Percentiles rank a stretch among this genome's conserved stretches.
These are phyloP conservation scores for Talaromyces funiculosus DNA, from an alignment of 2,329 filamentous ascomycete species.

Conservation along the genomic window DNA sequence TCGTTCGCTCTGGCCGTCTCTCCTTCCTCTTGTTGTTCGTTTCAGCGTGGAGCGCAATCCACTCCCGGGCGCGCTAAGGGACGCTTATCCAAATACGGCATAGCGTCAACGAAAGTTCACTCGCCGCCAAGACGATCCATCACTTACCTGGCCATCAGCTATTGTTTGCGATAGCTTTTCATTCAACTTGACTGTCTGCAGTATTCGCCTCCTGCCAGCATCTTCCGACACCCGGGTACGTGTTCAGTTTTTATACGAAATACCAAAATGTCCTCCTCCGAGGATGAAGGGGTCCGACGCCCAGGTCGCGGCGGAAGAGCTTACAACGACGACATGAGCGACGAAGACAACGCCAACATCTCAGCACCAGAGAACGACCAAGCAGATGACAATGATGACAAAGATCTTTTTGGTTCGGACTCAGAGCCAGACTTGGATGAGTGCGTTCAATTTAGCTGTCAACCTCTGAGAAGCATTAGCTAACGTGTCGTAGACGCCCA, in stretches of 20 bases:
- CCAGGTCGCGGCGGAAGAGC: slow-evolving; percentile 27
- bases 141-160: not conserved
- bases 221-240: not conserved
- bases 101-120: slow-evolving; percentile 5
- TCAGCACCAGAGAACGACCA: slow-evolving; percentile 23
- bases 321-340: slow-evolving; percentile 21
- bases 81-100: not conserved
- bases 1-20: slow-evolving; percentile 9
- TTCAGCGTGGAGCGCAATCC: slow-evolving; percentile 15
- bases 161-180: not conserved
- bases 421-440: slow-evolving; percentile 37
- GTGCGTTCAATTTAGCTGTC: slow-evolving; percentile 19
- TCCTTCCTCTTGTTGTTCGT: slow-evolving; percentile 10
- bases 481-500: slow-evolving; percentile 23
- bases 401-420: slow-evolving; percentile 44
- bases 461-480: slow-evolving; percentile 5
- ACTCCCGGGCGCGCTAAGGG: slow-evolving; percentile 5
- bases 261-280: slow-evolving; percentile 33
- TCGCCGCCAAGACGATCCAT: not conserved
- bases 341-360: slow-evolving; percentile 21
- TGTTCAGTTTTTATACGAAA: no score
- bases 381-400: slow-evolving; percentile 32
- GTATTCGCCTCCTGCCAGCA: not conserved
- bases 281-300: slow-evolving; percentile 34
- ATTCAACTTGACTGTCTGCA: not conserved